These are phyloP conservation scores for Suaeda aralocaspica DNA, from an alignment of 148 eudicot genomes.

Conservation along the genomic window DNA sequence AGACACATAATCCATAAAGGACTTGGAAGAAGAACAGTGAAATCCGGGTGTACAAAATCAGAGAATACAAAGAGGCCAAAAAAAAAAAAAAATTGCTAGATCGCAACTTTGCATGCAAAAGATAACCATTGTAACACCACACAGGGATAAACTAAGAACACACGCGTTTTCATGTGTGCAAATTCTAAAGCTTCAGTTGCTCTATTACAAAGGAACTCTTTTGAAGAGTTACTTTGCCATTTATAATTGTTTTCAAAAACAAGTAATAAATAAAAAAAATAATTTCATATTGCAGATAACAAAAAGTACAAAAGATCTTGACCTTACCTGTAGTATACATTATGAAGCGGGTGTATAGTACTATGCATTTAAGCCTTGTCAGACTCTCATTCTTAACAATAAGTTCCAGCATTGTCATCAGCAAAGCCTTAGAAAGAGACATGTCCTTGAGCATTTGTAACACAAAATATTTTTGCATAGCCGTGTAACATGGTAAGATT, in stretches of 20 bases:
- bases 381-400: not conserved
- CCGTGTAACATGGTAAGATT: too few relatives aligned
- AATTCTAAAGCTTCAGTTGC: not conserved
- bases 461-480: not conserved
- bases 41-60: not conserved
- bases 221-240: not conserved
- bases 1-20: not conserved
- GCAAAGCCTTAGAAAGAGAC: not conserved
- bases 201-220: not conserved
- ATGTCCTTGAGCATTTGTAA: not conserved
- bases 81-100: not conserved
- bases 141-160: not conserved
- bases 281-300: not conserved
- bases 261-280: not conserved
- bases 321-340: conserved; percentile 4
- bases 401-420: not conserved
- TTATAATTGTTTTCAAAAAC: too few relatives aligned
- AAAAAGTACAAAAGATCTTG: not conserved
- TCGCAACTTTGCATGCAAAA: not conserved
- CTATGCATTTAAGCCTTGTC: not conserved
- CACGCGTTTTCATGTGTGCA: not conserved
- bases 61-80: not conserved
- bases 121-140: not conserved
- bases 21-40: not conserved
- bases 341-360: conserved; percentile 1